phyloP scores from a whole-genome alignment of 1,284 basidiomycete species.

The Polyporus tsugae region DNA sequence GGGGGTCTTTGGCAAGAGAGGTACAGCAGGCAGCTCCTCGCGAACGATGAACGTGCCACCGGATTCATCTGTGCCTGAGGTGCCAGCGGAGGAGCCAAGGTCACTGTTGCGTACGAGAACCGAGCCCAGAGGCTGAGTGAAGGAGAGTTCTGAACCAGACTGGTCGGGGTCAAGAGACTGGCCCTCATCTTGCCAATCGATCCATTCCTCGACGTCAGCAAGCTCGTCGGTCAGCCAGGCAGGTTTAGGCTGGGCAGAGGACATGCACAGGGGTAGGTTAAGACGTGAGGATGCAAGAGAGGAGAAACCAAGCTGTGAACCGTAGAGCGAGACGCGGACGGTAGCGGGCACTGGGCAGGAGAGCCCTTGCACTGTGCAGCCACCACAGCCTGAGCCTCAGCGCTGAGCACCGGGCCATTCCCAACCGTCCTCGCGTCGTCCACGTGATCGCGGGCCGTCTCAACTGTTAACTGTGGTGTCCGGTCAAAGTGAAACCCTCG shows the following conservation, averaged over 20 bases:
- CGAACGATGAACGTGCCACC: slow-evolving; percentile 84
- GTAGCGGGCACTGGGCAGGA: neutral
- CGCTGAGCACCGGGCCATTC: neutral
- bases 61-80: slow-evolving; percentile 36
- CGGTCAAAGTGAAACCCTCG: too few species aligned
- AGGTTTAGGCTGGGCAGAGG: slow-evolving; percentile 39
- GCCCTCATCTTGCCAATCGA: slow-evolving; percentile 55
- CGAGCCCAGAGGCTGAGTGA: slow-evolving; percentile 64
- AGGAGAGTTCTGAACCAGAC: slow-evolving; percentile 62
- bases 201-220: slow-evolving; percentile 45
- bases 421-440: neutral
- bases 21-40: slow-evolving; percentile 67
- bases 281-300: neutral
- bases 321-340: neutral
- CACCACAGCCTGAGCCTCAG: neutral
- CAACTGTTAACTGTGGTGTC: too few species aligned
- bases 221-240: slow-evolving; percentile 66
- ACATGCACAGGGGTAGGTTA: slow-evolving; percentile 16
- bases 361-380: neutral
- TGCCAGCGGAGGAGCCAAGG: slow-evolving; percentile 41
- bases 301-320: neutral
- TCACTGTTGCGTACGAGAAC: slow-evolving; percentile 58
- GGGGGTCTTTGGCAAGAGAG: slow-evolving; percentile 70
- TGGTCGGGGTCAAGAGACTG: slow-evolving; percentile 38
- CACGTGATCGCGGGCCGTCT: slow-evolving; percentile 3